Evolutionary conservation across 352 stramenopile species (phyloP).

Genomic region (Pythium apleroticum): DNA sequence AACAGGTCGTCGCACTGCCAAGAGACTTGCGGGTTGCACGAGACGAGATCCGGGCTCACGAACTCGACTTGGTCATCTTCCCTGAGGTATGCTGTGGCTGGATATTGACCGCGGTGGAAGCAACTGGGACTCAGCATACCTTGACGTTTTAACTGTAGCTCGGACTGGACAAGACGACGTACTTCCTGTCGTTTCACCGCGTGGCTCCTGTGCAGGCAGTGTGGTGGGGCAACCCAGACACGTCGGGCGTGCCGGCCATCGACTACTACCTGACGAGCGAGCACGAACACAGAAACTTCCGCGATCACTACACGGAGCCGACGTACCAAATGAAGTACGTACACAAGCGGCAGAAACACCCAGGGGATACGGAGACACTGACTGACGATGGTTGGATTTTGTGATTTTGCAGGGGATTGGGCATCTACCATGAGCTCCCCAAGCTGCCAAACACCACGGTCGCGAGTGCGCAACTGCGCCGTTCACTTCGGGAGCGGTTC

Average conservation of each 20-base stretch:
- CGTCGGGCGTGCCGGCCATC: constrained; percentile 59
- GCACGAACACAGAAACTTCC: constrained; percentile 48
- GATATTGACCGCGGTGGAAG: not conserved
- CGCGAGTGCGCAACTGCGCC: constrained; percentile 45
- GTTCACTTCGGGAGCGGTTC: constrained; percentile 57
- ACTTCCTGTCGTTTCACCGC: constrained; percentile 65
- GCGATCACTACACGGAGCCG: constrained; percentile 58
- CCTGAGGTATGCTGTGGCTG: constrained; percentile 43
- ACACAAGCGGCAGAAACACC: no score
- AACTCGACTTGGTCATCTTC: constrained; percentile 71
- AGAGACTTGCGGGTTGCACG: constrained; percentile 44
- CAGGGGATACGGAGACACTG: no score
- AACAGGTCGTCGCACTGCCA: constrained; percentile 54
- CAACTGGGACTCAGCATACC: not conserved
- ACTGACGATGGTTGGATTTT: no score
- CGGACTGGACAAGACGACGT: constrained; percentile 78
- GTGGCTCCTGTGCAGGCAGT: constrained; percentile 67
- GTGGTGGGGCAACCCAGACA: constrained; percentile 81
- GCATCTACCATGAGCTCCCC: constrained; percentile 56
- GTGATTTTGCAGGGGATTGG: constrained; percentile 47
- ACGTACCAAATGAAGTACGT: constrained; percentile 64
- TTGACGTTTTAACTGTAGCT: constrained; percentile 36
- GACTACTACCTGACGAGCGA: constrained; percentile 73
- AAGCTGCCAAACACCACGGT: constrained; percentile 38
- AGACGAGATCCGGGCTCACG: constrained; percentile 46